phyloP scores from a whole-genome alignment of 305 asterid genomes.

The Coffea humblotiana region DNA sequence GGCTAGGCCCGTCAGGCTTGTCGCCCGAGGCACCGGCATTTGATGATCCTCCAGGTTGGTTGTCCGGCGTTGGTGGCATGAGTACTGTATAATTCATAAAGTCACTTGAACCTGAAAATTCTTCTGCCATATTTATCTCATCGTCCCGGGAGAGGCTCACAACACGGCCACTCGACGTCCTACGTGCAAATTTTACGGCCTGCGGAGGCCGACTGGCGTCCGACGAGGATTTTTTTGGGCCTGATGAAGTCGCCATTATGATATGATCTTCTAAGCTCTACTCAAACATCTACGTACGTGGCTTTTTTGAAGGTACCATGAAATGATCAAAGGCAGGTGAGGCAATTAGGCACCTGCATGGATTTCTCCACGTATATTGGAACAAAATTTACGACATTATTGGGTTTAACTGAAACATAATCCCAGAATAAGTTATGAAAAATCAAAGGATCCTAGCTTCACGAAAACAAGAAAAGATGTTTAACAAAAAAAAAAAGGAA shows the following conservation, averaged over 20 bases:
- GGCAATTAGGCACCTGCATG: background rate
- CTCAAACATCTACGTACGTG: background rate
- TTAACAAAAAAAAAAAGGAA: background rate
- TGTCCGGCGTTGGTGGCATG: constrained; percentile 97
- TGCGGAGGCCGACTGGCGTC: constrained; percentile 39
- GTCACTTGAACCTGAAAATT: constrained; percentile 46
- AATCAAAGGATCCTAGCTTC: background rate
- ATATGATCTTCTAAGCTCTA: background rate
- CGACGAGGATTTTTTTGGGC: constrained; percentile 27
- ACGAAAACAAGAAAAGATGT: constrained; percentile 13
- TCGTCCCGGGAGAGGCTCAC: constrained; percentile 70
- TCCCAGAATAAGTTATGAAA: background rate
- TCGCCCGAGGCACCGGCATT: constrained; percentile 37
- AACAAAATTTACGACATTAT: background rate
- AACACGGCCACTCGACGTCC: constrained; percentile 74
- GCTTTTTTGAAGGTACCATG: background rate
- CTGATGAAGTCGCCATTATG: constrained; percentile 39
- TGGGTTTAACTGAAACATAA: constrained; percentile 3
- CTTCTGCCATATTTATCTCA: constrained; percentile 54
- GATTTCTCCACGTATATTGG: background rate
- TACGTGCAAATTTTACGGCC: constrained; percentile 64
- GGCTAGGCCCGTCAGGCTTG: constrained; percentile 73
- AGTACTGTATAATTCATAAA: constrained; percentile 74
- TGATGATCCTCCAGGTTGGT: constrained; percentile 61
- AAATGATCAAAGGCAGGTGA: background rate